Evolutionary conservation across 148 eudicot species (phyloP).

Genomic region (Rhododendron williamsianum): DNA sequence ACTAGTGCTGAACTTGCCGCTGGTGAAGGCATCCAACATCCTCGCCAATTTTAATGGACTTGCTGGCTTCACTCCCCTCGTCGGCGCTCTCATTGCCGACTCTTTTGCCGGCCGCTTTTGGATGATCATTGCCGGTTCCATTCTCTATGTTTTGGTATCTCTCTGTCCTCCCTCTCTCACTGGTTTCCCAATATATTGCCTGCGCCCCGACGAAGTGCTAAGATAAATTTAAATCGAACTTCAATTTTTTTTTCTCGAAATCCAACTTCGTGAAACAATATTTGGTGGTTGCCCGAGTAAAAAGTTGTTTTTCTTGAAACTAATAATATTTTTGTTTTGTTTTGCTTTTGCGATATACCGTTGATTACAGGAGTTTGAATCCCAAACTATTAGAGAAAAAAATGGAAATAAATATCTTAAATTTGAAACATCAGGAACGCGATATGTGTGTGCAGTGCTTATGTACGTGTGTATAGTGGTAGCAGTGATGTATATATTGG

Average conservation of each 20-base stretch:
- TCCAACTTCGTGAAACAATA: background rate
- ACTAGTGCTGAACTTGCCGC: conserved; percentile 57
- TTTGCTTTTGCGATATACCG: too few relatives aligned
- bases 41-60: conserved; percentile 69
- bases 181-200: background rate
- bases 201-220: background rate
- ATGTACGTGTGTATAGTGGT: too few relatives aligned
- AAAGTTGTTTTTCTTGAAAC: background rate
- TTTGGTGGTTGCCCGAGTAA: background rate
- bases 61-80: conserved; percentile 59
- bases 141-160: conserved; percentile 56
- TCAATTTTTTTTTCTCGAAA: background rate
- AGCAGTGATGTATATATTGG: too few relatives aligned
- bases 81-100: conserved; percentile 76
- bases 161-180: background rate
- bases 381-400: too few relatives aligned
- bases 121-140: conserved; percentile 61
- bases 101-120: conserved; percentile 68
- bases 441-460: too few relatives aligned
- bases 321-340: too few relatives aligned
- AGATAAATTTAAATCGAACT: background rate
- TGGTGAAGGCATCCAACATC: conserved; percentile 68
- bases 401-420: too few relatives aligned
- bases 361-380: too few relatives aligned
- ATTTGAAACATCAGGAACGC: too few relatives aligned